Evolutionary conservation across 164 flowering plant species (phyloP).

Genomic region (Warburgia ugandensis): DNA sequence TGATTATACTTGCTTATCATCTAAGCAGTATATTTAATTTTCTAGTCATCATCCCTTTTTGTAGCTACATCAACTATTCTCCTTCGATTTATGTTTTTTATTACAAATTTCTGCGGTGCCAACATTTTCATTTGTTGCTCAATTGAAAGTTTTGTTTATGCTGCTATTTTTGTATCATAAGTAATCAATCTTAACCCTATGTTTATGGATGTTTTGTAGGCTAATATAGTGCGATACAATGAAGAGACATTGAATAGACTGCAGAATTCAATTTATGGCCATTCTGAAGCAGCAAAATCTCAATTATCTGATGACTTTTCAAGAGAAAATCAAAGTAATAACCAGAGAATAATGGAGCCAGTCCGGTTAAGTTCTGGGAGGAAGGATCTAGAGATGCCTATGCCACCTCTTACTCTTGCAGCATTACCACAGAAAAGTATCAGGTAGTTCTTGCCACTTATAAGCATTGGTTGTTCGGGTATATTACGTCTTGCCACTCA

Average conservation of each 20-base stretch:
- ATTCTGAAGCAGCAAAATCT: conserved; percentile 28
- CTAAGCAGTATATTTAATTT: too few species aligned
- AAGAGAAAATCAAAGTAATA: conserved; percentile 18
- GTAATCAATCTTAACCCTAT: conserved; percentile 1
- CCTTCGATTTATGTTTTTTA: neutral
- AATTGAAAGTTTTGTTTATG: too few species aligned
- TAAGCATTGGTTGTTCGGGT: neutral
- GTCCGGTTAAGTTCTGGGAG: conserved; percentile 22
- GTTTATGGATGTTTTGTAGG: conserved; percentile 36
- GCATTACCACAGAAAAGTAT: conserved; percentile 43
- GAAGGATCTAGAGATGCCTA: conserved; percentile 74
- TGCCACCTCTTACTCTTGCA: conserved; percentile 82
- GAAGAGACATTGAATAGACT: conserved; percentile 64
- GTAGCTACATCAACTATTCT: neutral
- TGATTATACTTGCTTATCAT: too few species aligned
- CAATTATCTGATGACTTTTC: conserved; percentile 24
- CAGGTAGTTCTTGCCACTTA: conserved; percentile 36
- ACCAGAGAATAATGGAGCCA: conserved; percentile 16
- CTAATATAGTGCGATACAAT: conserved; percentile 71
- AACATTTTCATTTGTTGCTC: too few species aligned
- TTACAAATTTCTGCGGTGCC: too few species aligned
- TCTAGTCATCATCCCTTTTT: neutral
- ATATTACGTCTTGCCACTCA: neutral
- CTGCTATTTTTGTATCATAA: neutral
- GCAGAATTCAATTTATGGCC: conserved; percentile 24